These are phyloP conservation scores for Jatropha multifida DNA, from an alignment of 441 rosid genomes.

Conservation along the genomic window DNA sequence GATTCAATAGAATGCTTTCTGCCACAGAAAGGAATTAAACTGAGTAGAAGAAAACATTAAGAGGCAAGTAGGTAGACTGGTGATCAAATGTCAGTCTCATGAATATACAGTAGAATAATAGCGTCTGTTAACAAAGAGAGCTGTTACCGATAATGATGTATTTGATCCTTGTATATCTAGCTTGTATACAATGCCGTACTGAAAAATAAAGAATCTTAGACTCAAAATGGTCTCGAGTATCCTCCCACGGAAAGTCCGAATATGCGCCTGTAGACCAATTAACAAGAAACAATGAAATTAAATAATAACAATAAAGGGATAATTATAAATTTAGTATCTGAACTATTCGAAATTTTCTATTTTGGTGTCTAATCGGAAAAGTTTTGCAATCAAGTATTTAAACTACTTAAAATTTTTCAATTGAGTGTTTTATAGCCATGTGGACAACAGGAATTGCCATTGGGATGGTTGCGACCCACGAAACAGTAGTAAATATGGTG, in stretches of 20 bases:
- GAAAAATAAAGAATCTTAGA: conserved; percentile 88
- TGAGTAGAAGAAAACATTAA: neutral
- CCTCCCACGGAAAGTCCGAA: conserved; percentile 84
- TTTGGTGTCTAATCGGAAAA: too few species aligned
- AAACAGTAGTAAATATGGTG: too few species aligned
- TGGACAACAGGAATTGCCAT: too few species aligned
- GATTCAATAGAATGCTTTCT: neutral
- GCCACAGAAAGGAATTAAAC: neutral
- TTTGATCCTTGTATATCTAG: conserved; percentile 52
- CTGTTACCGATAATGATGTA: conserved; percentile 72
- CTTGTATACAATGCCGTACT: conserved; percentile 95
- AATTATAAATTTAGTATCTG: too few species aligned
- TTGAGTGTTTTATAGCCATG: too few species aligned
- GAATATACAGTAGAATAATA: conserved; percentile 3
- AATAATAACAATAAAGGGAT: neutral
- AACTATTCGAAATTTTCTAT: too few species aligned
- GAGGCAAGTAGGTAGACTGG: neutral
- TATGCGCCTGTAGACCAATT: conserved; percentile 63
- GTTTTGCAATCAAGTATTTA: too few species aligned
- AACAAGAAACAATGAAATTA: conserved; percentile 7
- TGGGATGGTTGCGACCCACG: too few species aligned
- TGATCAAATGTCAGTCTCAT: neutral
- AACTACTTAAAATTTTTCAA: too few species aligned
- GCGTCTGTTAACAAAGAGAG: conserved; percentile 11
- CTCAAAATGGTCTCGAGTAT: conserved; percentile 86